Base-by-base conservation (phyloP, 371 early-diverging fungal species). In the Blakeslea trispora region DNA sequence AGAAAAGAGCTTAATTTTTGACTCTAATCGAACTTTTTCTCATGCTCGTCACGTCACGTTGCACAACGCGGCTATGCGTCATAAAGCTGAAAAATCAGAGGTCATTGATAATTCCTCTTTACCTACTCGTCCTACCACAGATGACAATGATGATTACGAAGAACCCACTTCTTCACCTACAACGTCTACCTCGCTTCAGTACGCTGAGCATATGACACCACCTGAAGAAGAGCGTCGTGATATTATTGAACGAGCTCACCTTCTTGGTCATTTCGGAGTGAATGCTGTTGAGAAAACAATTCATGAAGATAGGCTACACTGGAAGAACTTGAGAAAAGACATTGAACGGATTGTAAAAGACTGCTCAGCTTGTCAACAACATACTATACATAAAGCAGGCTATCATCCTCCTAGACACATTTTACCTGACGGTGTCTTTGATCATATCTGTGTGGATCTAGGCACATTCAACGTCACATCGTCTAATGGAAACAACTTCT, bases 251-350 rank as follows among this genome's bases (percentile, higher is more conserved):
- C 11, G 45, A 5, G 7, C 45, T 19, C 50, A 49, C 5, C 14
- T 49, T 6, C 8, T 21, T 4, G 47, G 23, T 23, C 47, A 46
- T 24, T 24, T n/a, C 14, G 23, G 28, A 4, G 14, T 22, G 13
- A 22, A 46, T 14, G 47, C 47, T 21, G 11, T 46, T 24, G 47
- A 21, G 22, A 28, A 22, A 22, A n/a, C 47, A 24, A 13, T 46
- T 10, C 47, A 46, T 17, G 24, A 7, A 15, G 47, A 28, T 5
- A 15, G 19, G 31, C 14, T 49, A 17, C 51, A 51, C 24, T 51
- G 51, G 51, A 51, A 19, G 9, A 39, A 51, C 19, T 6, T 51
- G 15, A 22, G 22, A 22, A 15, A 51, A 51, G 51, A 51, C 22
- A 22, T n/a, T 1, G 21, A 21, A 5, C 11, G 22, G 2, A 6